These are phyloP conservation scores for Pythium dissotocum DNA, from an alignment of 352 stramenopile species.

Conservation along the genomic window DNA sequence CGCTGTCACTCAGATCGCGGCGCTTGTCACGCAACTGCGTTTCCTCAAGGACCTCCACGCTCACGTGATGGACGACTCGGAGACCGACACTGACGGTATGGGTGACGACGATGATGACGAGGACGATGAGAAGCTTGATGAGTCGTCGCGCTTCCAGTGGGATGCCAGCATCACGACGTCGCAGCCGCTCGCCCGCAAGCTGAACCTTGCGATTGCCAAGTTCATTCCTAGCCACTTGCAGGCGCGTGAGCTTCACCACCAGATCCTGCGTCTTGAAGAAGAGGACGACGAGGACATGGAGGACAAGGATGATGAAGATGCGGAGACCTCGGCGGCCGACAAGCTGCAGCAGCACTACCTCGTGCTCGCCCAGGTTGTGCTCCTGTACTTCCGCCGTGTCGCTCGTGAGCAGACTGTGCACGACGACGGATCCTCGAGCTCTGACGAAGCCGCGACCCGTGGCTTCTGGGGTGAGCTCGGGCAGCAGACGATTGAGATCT, in stretches of 20 bases:
- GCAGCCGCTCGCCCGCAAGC: conserved; percentile 44
- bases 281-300: conserved; percentile 32
- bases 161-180: conserved; percentile 34
- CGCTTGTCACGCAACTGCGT: conserved; percentile 58
- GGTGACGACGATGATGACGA: conserved; percentile 68
- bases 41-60: conserved; percentile 65
- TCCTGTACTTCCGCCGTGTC: conserved; percentile 83
- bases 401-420: conserved; percentile 64
- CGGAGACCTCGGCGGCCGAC: conserved; percentile 24
- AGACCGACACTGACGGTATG: conserved; percentile 69
- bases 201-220: conserved; percentile 64
- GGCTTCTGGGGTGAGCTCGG: conserved; percentile 62
- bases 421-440: conserved; percentile 30
- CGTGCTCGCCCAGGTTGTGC: conserved; percentile 71
- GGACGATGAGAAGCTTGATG: conserved; percentile 43
- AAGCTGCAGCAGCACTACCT: conserved; percentile 78
- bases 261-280: conserved; percentile 64
- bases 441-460: conserved; percentile 21
- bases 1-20: conserved; percentile 56
- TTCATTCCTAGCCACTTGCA: conserved; percentile 75
- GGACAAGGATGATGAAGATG: conserved; percentile 37
- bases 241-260: conserved; percentile 65
- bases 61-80: conserved; percentile 66
- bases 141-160: conserved; percentile 44
- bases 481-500: conserved; percentile 68